Conservation (phyloP, 768 basidiomycete genomes). For the Filobasidium wieringae region DNA sequence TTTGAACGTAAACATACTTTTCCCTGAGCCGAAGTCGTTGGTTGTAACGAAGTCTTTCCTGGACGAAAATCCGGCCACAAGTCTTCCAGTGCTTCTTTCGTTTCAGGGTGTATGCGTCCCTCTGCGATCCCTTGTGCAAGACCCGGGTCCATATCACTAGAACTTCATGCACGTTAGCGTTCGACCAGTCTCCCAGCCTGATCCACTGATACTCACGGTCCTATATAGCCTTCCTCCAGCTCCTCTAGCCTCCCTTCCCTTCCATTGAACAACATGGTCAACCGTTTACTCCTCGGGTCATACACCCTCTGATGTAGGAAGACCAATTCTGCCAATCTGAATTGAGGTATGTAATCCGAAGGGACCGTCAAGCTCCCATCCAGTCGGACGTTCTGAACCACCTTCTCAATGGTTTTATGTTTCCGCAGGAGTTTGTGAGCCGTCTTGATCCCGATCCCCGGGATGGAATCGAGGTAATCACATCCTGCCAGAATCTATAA, state of each 20-base stretch:
- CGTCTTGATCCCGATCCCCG: conserved; percentile 86
- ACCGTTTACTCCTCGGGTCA: conserved; percentile 52
- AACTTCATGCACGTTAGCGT: not conserved
- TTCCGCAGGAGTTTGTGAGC: conserved; percentile 70
- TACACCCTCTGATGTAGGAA: conserved; percentile 90
- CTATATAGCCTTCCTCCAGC: conserved; percentile 31
- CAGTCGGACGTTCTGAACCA: conserved; percentile 57
- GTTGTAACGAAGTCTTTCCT: not conserved
- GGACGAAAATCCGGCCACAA: conserved; percentile 32
- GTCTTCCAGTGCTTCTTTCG: conserved; percentile 26
- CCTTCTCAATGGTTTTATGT: conserved; percentile 75
- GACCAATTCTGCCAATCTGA: conserved; percentile 73
- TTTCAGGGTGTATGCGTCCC: conserved; percentile 36
- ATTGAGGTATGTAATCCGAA: conserved; percentile 58
- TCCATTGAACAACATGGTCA: conserved; percentile 53
- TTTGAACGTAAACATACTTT: not conserved
- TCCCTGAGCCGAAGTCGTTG: not conserved
- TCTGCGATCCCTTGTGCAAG: conserved; percentile 30
- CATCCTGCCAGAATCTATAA: conserved; percentile 39
- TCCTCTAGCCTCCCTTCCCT: conserved; percentile 41
- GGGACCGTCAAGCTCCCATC: conserved; percentile 82
- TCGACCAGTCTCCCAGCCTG: not conserved
- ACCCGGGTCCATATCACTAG: conserved; percentile 23
- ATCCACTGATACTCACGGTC: conserved; percentile 19
- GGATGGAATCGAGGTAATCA: conserved; percentile 60